Evolutionary conservation across 2,329 filamentous ascomycete species (phyloP), one percentile per base, ranked within the genome.

Genomic region (Lasiodiplodia gonubiensis): DNA sequence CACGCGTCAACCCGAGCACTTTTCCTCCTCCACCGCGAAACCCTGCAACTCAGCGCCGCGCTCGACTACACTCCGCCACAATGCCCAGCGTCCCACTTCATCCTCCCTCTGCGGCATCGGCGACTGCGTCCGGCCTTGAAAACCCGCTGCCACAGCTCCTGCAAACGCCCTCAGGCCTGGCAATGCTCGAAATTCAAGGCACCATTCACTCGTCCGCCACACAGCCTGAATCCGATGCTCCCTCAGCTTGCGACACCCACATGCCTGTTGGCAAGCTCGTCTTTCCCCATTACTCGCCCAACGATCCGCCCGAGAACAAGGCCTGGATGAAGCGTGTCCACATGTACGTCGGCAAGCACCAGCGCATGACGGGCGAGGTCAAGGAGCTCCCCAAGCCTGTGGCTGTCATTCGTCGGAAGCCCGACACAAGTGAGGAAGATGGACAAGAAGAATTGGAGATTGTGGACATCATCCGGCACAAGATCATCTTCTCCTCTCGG

Each of bases 241-340:
- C 74, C 5, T 21, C 48, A 21, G n/a, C 64, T 2, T 7, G 30
- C 14, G 18, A 33, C 52, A 14, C 46, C 27, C 63, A 68, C 64
- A 86, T 87, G 1, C 80, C 83, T 30, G 84, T 97, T 70, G 93
- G 93, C 37, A 89, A 87, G 67, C 84, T 97, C 35, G 86, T 90
- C 37, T 97, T 97, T 73, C 93, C 93, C 1, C 86, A 92, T 72
- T 92, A 94, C 76, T 83, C 87, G 64, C 79, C 86, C 10, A 55
- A 64, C 4, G 80, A 78, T 66, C 76, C 68, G 7, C 71, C 77
- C 0, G 82, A 82, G 18, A 86, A 88, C 72, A 89, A 87, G 0
- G 86, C 86, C 11, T 97, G 94, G 94, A 97, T 94, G 92, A 96
- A 93, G 80, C 86, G 88, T 42, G 93, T 94, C 33, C 92, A 97